phyloP scores from a whole-genome alignment of 2,329 filamentous ascomycete species.

The Penicillium fuscoglaucum region DNA sequence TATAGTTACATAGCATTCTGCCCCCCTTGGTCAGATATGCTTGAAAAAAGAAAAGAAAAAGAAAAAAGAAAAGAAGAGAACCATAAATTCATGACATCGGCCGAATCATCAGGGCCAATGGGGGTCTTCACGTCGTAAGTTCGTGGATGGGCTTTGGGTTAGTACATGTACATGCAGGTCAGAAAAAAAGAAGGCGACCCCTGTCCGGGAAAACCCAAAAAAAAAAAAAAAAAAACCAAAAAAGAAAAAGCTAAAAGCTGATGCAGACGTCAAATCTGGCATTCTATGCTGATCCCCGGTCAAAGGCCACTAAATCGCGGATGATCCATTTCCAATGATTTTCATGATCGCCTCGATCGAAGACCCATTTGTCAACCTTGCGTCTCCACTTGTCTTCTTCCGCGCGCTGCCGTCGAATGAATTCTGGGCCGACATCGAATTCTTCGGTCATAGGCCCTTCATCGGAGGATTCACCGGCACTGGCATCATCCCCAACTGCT shows the following conservation, averaged over 20 bases:
- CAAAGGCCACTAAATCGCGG: slow-evolving; percentile 46
- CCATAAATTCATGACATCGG: slow-evolving; percentile 21
- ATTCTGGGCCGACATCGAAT: slow-evolving; percentile 95
- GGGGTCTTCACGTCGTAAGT: slow-evolving; percentile 23
- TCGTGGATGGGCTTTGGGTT: slow-evolving; percentile 19
- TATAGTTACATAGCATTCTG: slow-evolving; percentile 20
- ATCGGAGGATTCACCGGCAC: slow-evolving; percentile 54
- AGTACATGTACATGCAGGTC: background rate
- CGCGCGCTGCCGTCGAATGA: slow-evolving; percentile 81
- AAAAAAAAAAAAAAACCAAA: background rate
- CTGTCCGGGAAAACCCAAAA: background rate
- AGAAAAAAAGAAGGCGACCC: background rate
- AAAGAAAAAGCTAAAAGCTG: slow-evolving; percentile 1
- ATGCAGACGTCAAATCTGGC: background rate
- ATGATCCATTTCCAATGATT: slow-evolving; percentile 76
- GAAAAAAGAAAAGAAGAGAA: background rate
- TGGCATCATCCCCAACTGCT: slow-evolving; percentile 41
- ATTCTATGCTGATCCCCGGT: slow-evolving; percentile 12
- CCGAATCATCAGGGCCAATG: slow-evolving; percentile 20
- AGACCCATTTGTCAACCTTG: slow-evolving; percentile 84
- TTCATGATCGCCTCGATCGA: slow-evolving; percentile 49
- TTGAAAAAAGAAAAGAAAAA: background rate
- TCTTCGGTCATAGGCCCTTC: slow-evolving; percentile 91
- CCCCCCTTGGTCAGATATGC: background rate
- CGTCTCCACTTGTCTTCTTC: slow-evolving; percentile 90